Evolutionary conservation across 139 green algal species (phyloP), one percentile per base, ranked within the genome.

Genomic region (Picochlorum sp.): DNA sequence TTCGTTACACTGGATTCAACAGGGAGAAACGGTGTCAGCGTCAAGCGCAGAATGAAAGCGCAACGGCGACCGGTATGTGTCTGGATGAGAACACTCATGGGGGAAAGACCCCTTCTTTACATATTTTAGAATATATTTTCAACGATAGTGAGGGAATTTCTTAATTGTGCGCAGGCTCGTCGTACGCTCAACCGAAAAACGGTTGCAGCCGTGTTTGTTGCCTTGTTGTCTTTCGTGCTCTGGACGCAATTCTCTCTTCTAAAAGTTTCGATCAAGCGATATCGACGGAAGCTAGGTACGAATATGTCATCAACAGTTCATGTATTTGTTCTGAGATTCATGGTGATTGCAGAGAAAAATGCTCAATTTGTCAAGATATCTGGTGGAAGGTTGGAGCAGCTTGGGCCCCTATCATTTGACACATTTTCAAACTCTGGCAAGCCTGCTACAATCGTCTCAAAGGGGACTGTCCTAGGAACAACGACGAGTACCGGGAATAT

Each of bases 381-480:
- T 10, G 16, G 6, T 52, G 16, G 16, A 7, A n/a, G 18, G 47
- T n/a, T 21, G 16, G 18, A 52, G 18, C 16, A 52, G 16, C 18
- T 52, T 10, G 47, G 47, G 18, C 47, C 47, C 16, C 18, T n/a
- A 13, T 21, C 47, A 11, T 21, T 52, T n/a, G 47, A 52, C 11
- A 20, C 6, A 52, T 52, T 52, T 52, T n/a, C 16, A 20, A 20
- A n/a, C 15, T 52, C 47, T 52, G 47, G 16, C 30, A 23, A 62
- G 18, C 16, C 18, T n/a, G 55, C 1, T 13, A 62, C 15, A 7
- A 20, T 62, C 2, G 18, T 62, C 10, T 62, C 55, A n/a, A 45
- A 62, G 5, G 55, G 55, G 9, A 62, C 55, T 20, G 32, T 62
- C 2, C 11, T 52, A 44, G 55, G 55, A 44, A 62, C 55, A n/a